These are phyloP conservation scores for Clavispora asparagi DNA, from an alignment of 805 yeast species.

Conservation along the genomic window DNA sequence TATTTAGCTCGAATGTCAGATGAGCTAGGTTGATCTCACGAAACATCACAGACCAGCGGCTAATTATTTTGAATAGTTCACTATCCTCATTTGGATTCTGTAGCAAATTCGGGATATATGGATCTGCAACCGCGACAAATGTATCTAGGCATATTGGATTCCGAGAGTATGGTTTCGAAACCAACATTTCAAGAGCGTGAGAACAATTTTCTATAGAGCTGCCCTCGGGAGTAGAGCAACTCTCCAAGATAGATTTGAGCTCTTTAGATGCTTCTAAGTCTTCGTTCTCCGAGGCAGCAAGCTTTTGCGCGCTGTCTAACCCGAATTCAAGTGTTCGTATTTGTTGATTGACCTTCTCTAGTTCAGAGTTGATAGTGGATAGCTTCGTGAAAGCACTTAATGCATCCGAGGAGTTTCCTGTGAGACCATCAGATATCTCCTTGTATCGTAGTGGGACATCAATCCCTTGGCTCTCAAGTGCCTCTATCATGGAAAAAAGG, in stretches of 20 bases:
- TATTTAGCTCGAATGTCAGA: slow-evolving; percentile 2
- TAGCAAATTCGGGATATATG: background rate
- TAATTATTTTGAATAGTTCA: background rate
- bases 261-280: background rate
- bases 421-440: slow-evolving; percentile 23
- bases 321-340: background rate
- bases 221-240: background rate
- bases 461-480: slow-evolving; percentile 28
- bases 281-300: background rate
- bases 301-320: background rate
- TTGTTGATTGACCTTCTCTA: slow-evolving; percentile 10
- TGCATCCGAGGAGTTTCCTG: slow-evolving; percentile 5
- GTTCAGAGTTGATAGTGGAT: slow-evolving; percentile 10
- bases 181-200: background rate
- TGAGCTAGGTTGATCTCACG: background rate
- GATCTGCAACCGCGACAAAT: background rate
- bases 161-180: background rate
- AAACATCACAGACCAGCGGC: slow-evolving; percentile 7
- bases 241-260: background rate
- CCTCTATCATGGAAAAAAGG: slow-evolving; percentile 32
- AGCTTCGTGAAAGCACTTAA: slow-evolving; percentile 12
- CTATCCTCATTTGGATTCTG: background rate
- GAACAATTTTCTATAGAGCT: background rate
- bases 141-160: background rate
- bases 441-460: slow-evolving; percentile 33